Evolutionary conservation across 192 early-diverging fungal species (phyloP).

Genomic region (Pilobolus umbonatus): DNA sequence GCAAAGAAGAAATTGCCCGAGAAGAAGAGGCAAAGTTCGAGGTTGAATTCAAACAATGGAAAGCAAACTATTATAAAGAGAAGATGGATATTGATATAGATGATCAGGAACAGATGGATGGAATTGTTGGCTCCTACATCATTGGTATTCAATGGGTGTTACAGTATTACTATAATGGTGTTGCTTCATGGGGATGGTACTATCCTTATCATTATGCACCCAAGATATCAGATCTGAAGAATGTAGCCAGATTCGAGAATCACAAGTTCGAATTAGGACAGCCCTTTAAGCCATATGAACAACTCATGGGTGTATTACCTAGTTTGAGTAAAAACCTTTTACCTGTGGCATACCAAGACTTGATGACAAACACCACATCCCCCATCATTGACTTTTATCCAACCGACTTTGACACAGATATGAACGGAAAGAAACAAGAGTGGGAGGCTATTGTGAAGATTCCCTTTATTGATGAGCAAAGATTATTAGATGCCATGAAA

Average conservation of each 20-base stretch:
- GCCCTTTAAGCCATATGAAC: slow-evolving; percentile 96
- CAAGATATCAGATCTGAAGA: slow-evolving; percentile 69
- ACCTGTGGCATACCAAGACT: slow-evolving; percentile 66
- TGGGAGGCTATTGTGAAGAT: slow-evolving; percentile 99
- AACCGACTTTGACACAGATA: slow-evolving; percentile 80
- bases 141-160: slow-evolving; percentile 98
- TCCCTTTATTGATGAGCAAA: slow-evolving; percentile 92
- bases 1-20: slow-evolving; percentile 42
- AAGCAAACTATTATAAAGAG: slow-evolving; percentile 46
- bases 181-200: slow-evolving; percentile 97
- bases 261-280: slow-evolving; percentile 75
- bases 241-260: slow-evolving; percentile 48
- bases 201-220: slow-evolving; percentile 98
- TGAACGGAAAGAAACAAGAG: slow-evolving; percentile 97
- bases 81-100: slow-evolving; percentile 45
- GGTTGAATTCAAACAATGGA: slow-evolving; percentile 62
- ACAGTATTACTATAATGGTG: slow-evolving; percentile 94
- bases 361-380: slow-evolving; percentile 82
- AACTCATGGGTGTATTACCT: slow-evolving; percentile 98
- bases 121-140: slow-evolving; percentile 72
- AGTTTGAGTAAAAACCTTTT: slow-evolving; percentile 79
- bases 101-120: slow-evolving; percentile 41
- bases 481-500: slow-evolving; percentile 77
- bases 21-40: slow-evolving; percentile 63
- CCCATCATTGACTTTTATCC: slow-evolving; percentile 97